Base-by-base conservation (phyloP, 176 grass and related monocot species). In the Aechmea fasciata region DNA sequence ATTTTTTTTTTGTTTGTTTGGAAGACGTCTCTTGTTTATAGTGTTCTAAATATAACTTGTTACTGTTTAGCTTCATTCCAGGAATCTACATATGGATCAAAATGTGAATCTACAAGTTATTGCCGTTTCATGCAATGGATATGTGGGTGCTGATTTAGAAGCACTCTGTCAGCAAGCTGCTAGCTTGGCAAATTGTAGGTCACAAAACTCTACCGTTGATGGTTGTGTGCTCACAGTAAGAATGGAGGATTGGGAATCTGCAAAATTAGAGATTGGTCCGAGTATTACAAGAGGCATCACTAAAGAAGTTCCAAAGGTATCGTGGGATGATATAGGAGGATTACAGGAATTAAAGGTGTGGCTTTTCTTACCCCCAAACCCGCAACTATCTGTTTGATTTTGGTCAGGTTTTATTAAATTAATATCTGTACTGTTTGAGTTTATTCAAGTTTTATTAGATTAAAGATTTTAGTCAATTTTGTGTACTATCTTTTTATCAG, bases 271-370 rank as follows among this genome's bases (percentile, higher is more conserved):
- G 52, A 74, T 87, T 33, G 75, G 77, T 55, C 81, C 84, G 70
- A 97, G 89, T 69, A 85, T 97, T 62, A 92, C 74, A 62, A 97
- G 86, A 76, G 93, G 93, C 11, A 13, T 85, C 68, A 84, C 86
- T 65, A 90, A 87, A 84, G 86, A 97, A 84, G 68, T 91, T 78
- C 76, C 71, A 26, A 77, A 69, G 73, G 84, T 85, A 71, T 83
- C 82, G 51, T 97, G 93, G 93, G 89, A 97, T 74, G 89, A 97
- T 78, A 92, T 97, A 68, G 93, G 86, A 82, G 89, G 89, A 63
- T 75, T 97, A 76, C 89, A 87, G 81, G 84, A 85, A 79, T 57
- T 92, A 29, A 97, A 97, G 89, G 86, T 96, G 69, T 49, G 49
- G 33, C 2, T 61, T 18, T 61, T 48, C 63, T 55, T 74, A 20